Base-by-base conservation (phyloP, 495 filamentous ascomycete genomes). In the Articulospora tetracladia region DNA sequence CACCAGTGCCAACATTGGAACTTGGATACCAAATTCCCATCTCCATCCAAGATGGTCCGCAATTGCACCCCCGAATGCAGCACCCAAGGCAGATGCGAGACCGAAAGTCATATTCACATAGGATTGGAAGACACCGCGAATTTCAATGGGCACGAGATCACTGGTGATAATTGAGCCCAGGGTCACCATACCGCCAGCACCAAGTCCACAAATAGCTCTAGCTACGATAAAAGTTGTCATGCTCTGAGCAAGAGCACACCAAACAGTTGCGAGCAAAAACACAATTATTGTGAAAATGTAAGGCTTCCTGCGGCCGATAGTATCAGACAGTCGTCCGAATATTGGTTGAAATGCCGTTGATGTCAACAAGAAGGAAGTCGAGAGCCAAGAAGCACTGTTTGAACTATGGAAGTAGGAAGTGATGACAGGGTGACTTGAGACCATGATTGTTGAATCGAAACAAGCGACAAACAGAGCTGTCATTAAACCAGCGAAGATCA, bases 371-470 rank as follows among this genome's bases (percentile, higher is more conserved):
- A 92, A 93, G 0, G 88, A 83, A 0, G 89, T 92, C 22, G 89
- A 91, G 3, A 93, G 76, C 90, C 90, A 93, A 11, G 88, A 91
- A 7, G 89, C 89, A 19, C 80, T 77, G 66, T 92, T 91, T 15
- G 87, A 86, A 52, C 85, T 80, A 53, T 86, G 75, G 69, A 93
- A 92, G 66, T 90, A 82, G 0, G 87, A 90, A 0, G 89, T 92
- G 54, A 93, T 91, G 30, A 90, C 87, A 10, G 89, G 90, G 70
- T 93, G 89, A 47, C 81, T 87, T 1, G 88, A 90, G 0, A 89
- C 88, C 88, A 93, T 92, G 64, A 92, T 79, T 7, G 89, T 92
- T 26, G 79, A 78, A 73, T 93, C 90, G 68, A 92, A 92, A 61
- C 74, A 77, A 6, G 62, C 53, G 0, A 68, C 58, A 20, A 62